Conservation (phyloP, 257 asterid genomes). For the Voacanga thouarsii region DNA sequence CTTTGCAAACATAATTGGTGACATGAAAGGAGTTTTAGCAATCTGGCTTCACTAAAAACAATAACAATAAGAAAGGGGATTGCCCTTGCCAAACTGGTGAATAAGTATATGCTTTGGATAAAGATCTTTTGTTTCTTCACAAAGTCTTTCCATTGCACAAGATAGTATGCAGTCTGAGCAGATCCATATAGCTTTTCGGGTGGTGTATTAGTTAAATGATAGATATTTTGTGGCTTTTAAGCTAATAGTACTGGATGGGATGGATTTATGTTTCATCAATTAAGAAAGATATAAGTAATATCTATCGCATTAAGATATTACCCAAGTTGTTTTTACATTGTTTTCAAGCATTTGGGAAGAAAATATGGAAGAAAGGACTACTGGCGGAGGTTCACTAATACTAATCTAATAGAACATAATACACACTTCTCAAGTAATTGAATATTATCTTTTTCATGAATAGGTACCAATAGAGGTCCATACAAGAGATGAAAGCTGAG, state of each 20-base stretch:
- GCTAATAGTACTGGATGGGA: too few species aligned
- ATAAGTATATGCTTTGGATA: background rate
- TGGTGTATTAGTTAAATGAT: background rate
- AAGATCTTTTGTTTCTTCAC: background rate
- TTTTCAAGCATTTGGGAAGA: background rate
- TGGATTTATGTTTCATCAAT: too few species aligned
- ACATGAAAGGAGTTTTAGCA: background rate
- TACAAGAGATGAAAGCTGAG: conserved; percentile 59
- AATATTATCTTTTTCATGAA: conserved; percentile 15
- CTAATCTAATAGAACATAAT: background rate
- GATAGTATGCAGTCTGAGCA: background rate
- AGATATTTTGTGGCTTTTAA: background rate
- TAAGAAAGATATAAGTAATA: background rate
- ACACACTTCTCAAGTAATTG: background rate
- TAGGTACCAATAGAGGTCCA: conserved; percentile 79
- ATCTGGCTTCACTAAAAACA: background rate
- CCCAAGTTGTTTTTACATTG: too few species aligned
- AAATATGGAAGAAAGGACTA: background rate
- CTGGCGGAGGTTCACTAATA: background rate
- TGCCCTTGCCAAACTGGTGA: background rate
- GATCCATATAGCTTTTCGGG: background rate
- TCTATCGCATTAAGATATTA: background rate
- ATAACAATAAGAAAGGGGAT: background rate
- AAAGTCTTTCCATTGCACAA: background rate
- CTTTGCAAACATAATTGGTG: background rate